Evolutionary conservation across 306 rosid genomes (phyloP), one percentile per base, ranked within the genome.

Genomic region (Cicer bijugum): DNA sequence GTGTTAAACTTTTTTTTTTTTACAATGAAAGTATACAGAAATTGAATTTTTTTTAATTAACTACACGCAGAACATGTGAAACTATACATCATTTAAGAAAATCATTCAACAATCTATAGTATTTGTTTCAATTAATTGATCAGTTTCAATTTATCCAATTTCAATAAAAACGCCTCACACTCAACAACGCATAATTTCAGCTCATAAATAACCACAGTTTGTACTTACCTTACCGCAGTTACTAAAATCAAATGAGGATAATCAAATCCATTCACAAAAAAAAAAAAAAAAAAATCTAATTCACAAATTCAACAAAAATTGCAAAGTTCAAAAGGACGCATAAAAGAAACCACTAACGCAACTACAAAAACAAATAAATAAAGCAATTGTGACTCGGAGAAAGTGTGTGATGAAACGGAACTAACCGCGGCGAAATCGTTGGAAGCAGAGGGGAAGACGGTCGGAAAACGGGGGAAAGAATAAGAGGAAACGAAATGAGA

Each of bases 391-490:
- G 23, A 7, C 37, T 9, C 6, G 61, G 19, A 55, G n/a, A 19
- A 55, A 55, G 38, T 11, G 42, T 28, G 14, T 28, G 35, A 47
- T 0, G 62, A 33, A 60, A 76, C 6, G 11, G 37, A 50, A 82
- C 91, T 85, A 57, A 91, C 97, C 64, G 48, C 44, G 9, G 38
- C 17, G 53, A 80, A 75, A 73, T 82, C 78, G 66, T 69, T 67
- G 57, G 45, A 16, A 42, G 17, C 53, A 66, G 82, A 80, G 5
- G 82, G 74, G 12, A 74, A 59, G 35, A 78, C 50, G 53, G 62
- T 44, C 6, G 84, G 72, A 0, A 77, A 59, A 20, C 50, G 17
- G 45, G 80, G 39, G 9, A 23, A 23, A 10, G 53, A 48, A 68
- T 67, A 58, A 44, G 88, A 47, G 40, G 80, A 69, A 46, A 84